phyloP scores from a whole-genome alignment of 257 asterid species.

The Solanum pinnatisectum region DNA sequence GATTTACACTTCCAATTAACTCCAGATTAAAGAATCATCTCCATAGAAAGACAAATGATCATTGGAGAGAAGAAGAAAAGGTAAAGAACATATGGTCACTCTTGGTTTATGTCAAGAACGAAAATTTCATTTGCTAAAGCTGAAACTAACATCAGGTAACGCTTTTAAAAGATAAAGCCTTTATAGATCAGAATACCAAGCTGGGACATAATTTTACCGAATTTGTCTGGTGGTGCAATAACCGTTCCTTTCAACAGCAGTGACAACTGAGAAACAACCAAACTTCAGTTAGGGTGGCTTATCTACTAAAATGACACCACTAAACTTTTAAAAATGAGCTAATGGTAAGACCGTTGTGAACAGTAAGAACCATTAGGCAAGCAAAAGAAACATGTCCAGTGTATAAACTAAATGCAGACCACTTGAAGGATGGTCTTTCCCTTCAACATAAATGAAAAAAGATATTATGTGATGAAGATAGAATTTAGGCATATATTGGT shows the following conservation, averaged over 20 bases:
- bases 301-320: neutral
- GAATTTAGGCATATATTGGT: slow-evolving; percentile 3
- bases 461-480: neutral
- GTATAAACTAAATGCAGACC: neutral
- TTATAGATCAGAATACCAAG: neutral
- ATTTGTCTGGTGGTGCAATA: slow-evolving; percentile 95
- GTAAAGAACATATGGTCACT: neutral
- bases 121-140: neutral
- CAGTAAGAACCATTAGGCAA: neutral
- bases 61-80: neutral
- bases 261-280: slow-evolving; percentile 54
- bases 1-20: neutral
- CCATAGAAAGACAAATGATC: neutral
- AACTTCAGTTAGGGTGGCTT: slow-evolving; percentile 17
- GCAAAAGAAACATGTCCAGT: neutral
- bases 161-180: neutral
- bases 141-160: neutral
- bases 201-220: slow-evolving; percentile 40
- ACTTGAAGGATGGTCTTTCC: neutral
- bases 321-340: neutral
- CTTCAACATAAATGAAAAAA: neutral
- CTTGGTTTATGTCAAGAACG: neutral
- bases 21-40: neutral
- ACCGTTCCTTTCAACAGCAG: slow-evolving; percentile 93
- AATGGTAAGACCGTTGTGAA: neutral